Base-by-base conservation (phyloP, 179 eudicot genomes). In the Silene vulgaris region DNA sequence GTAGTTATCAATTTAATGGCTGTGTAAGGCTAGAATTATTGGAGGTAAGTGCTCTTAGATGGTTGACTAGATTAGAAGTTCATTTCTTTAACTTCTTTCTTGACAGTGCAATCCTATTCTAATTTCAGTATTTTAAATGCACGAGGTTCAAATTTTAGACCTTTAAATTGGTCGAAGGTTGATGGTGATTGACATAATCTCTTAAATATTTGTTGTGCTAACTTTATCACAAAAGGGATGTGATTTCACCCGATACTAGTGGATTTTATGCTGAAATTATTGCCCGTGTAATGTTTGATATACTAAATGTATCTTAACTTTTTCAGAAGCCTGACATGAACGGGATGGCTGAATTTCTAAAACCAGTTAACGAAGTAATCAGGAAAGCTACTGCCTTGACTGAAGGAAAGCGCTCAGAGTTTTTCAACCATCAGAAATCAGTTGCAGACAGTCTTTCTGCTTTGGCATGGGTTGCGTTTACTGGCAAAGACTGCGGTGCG, bases 401-500 rank as follows among this genome's bases (percentile, higher is more conserved):
- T 0, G 97, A 86, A 84, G 97, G 97, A 65, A 83, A 83, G 76
- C 87, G 92, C 76, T 80, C 93, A 72, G 91, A 92, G 73, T 90
- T 81, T 84, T 89, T 87, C 77, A 91, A 90, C 81, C 99, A 92
- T 86, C 86, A 88, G 80, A 95, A 92, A 83, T 60, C 91, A 80
- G 81, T 86, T 78, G 88, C 88, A 28, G 99, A 92, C 81, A 95
- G 99, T 84, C 91, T 95, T 78, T 65, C 89, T 57, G 99, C 97
- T 78, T 82, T 92, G 74, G 92, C 92, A 77, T 94, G 97, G 98
- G 89, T 94, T 80, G 96, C 92, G 7, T 94, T 87, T 74, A 86
- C 96, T n/a, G 97, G 98, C 50, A 93, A 92, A 86, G 94, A 85
- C 67, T 95, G 97, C 56, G 99, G 99, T 92, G 75, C 77, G 95